Base-by-base conservation (phyloP, 805 yeast species). In the Starmerella stigmatis region DNA sequence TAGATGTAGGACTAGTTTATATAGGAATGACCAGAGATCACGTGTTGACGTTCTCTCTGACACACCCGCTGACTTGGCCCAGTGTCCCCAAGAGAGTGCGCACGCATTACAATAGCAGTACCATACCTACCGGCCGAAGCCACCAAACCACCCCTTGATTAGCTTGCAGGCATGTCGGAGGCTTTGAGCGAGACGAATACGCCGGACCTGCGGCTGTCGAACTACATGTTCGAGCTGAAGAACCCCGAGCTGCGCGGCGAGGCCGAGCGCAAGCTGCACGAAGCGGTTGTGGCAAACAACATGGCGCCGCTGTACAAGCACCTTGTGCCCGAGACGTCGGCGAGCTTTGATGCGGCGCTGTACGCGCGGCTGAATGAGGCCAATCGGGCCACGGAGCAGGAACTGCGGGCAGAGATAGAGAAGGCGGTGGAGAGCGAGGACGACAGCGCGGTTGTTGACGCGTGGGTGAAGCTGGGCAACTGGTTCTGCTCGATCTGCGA, bases 401-500 rank as follows among this genome's bases (percentile, higher is more conserved):
- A 64, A 45, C 63, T 78, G 23, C 67, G 71, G 54, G 63, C 64
- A 28, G 62, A 63, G 11, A 68, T 78, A 42, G 59, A 73, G 59
- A 65, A 76, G 62, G 74, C 79, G 67, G 75, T 72, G 46, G 86
- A 78, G 47, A 84, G 79, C 49, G 96, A 88, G 62, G 94, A 94
- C 27, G 95, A 86, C 60, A 65, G 81, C 53, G 95, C 86, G 59
- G 73, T 78, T 30, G 78, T 86, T 8, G 79, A 78, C 50, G 77
- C 79, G 36, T 81, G 86, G 74, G 75, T 78, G 45, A 75, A 78
- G 57, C 74, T 92, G 25, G 96, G 95, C 28, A 94, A 88, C 60
- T 85, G 79, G 64, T 89, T 85, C 63, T 78, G 96, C 11, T 69
- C 71, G 49, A 83, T 86, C 57, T 89, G 95, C 50, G 96, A 89